Base-by-base conservation (phyloP, 202 grass and related monocot genomes). In the Carex arenaria region DNA sequence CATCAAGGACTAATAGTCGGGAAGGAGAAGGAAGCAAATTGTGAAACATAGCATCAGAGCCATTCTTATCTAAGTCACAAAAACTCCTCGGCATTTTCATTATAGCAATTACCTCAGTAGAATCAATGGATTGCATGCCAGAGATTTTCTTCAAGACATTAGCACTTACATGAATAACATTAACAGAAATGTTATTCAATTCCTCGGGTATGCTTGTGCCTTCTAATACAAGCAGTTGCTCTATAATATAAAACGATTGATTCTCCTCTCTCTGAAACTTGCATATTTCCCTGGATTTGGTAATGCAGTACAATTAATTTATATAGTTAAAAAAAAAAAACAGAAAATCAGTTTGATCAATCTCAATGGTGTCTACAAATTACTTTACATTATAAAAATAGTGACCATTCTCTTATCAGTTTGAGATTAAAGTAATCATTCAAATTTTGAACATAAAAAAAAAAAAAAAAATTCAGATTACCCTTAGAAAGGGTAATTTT, bases 101-200 rank as follows among this genome's bases (percentile, higher is more conserved):
- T 78, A 98, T 55, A 52, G 95, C 95, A 90, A 93, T 90, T 10
- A 91, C 91, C 80, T 95, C 85, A 1, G 87, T 93, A 11, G 93
- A 98, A 78, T 95, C 91, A 67, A 92, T 79, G 1, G 95, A 93
- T 12, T 86, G 93, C 91, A 98, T 95, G 20, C 93, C 95, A 56
- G 95, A 95, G 11, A 95, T 85, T 62, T 92, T 98, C 89, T 95
- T 95, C 93, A 98, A 91, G 53, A 98, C 88, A 64, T 81, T 56
- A 65, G 85, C 67, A 45, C 83, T 92, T 34, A 90, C 84, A 82
- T 87, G n/a, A 74, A 98, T 86, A 28, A 93, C 85, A 18, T 77
- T 47, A 82, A 52, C 81, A 47, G 85, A 79, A 30, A 85, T 68
- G 61, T 84, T 75, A 3, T 30, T 40, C 54, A 95, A 64, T 63